phyloP scores from a whole-genome alignment of 2,329 filamentous ascomycete species.

The Colletotrichum melonis region DNA sequence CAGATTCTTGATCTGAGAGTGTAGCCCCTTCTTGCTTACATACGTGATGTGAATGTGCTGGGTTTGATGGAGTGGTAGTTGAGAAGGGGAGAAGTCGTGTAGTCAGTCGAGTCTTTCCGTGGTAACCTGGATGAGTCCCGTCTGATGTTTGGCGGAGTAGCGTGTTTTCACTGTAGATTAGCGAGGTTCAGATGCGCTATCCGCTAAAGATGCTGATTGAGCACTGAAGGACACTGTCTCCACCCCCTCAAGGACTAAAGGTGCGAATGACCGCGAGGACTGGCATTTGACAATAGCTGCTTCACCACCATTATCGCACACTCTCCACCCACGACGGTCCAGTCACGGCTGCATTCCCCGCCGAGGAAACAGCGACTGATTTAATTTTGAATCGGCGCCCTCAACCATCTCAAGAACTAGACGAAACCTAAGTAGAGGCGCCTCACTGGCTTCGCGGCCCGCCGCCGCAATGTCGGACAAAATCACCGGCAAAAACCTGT shows the following conservation, averaged over 20 bases:
- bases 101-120: not conserved
- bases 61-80: not conserved
- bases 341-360: not conserved
- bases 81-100: not conserved
- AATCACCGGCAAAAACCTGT: constrained; percentile 78
- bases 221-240: not conserved
- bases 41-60: not conserved
- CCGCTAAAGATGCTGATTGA: constrained; percentile 1
- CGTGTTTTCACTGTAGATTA: constrained; percentile 13
- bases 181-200: not conserved
- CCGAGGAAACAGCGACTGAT: not conserved
- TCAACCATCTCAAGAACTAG: not conserved
- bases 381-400: not conserved
- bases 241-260: not conserved
- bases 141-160: not conserved
- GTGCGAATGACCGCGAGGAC: not conserved
- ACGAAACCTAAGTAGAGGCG: not conserved
- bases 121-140: not conserved
- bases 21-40: not conserved
- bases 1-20: not conserved
- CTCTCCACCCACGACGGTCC: not conserved
- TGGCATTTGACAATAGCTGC: too few relatives aligned
- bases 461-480: constrained; percentile 60
- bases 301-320: too few relatives aligned
- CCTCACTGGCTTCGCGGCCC: constrained; percentile 25